phyloP scores from a whole-genome alignment of 1,139 yeast genomes.

The Pichia sp. region DNA sequence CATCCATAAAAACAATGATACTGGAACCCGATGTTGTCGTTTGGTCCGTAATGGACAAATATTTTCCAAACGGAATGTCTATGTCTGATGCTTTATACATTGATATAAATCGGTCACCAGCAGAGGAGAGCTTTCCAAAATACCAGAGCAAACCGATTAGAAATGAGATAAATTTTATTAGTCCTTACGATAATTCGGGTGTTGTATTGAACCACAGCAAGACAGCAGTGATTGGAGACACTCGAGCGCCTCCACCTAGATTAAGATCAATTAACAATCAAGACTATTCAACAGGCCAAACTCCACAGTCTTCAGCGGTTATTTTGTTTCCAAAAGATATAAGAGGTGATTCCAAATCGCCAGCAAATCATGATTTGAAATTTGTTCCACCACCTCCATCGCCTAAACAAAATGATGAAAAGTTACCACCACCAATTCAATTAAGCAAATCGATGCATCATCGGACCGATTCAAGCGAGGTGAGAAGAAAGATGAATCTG shows the following conservation, averaged over 20 bases:
- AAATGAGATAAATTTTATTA: background rate
- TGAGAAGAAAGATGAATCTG: slow-evolving; percentile 2
- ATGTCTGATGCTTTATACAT: slow-evolving; percentile 61
- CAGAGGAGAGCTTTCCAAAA: background rate
- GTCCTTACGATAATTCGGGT: background rate
- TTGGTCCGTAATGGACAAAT: slow-evolving; percentile 48
- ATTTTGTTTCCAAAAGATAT: slow-evolving; percentile 23
- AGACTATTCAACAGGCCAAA: slow-evolving; percentile 1
- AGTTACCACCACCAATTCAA: background rate
- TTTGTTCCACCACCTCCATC: slow-evolving; percentile 6
- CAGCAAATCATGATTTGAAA: slow-evolving; percentile 1
- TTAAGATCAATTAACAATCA: slow-evolving; percentile 8
- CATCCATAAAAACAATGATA: slow-evolving; percentile 12
- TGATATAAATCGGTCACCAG: slow-evolving; percentile 22
- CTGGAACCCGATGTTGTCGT: slow-evolving; percentile 62
- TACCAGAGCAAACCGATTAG: background rate
- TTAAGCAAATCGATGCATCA: slow-evolving; percentile 1
- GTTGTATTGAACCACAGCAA: slow-evolving; percentile 4
- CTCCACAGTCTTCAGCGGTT: slow-evolving; percentile 21
- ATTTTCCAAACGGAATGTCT: slow-evolving; percentile 61
- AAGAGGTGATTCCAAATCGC: slow-evolving; percentile 15
- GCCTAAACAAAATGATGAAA: slow-evolving; percentile 1
- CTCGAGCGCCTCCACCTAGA: slow-evolving; percentile 22
- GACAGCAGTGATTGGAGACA: slow-evolving; percentile 23
- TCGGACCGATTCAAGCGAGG: slow-evolving; percentile 3